phyloP scores from a whole-genome alignment of 805 yeast genomes.

The Jamesozyma lodderae region DNA sequence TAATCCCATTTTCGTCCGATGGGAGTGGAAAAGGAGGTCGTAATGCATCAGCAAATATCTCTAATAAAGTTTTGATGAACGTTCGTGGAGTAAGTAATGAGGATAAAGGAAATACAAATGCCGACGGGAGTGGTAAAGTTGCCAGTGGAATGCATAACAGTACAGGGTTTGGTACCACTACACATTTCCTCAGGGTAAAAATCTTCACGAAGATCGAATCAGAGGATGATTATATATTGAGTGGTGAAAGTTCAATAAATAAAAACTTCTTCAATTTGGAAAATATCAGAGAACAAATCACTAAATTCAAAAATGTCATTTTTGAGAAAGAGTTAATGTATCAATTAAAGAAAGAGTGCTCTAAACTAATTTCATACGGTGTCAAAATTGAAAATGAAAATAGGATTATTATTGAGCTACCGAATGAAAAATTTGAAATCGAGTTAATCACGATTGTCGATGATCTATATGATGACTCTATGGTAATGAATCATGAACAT shows the following conservation, averaged over 20 bases:
- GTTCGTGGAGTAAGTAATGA: not conserved
- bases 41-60: conserved; percentile 22
- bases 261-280: conserved; percentile 9
- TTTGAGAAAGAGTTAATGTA: conserved; percentile 87
- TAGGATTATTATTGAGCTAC: conserved; percentile 55
- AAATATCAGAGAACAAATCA: conserved; percentile 47
- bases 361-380: conserved; percentile 54
- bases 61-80: not conserved
- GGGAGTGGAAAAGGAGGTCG: not conserved
- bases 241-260: conserved; percentile 44
- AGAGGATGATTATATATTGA: conserved; percentile 41
- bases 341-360: conserved; percentile 70
- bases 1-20: conserved; percentile 27
- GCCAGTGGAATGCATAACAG: not conserved
- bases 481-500: conserved; percentile 31
- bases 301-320: conserved; percentile 58
- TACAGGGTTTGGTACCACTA: not conserved
- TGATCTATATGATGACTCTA: conserved; percentile 23
- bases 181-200: conserved; percentile 46
- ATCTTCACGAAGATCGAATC: conserved; percentile 47
- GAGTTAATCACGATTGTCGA: conserved; percentile 33
- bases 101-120: too few relatives aligned
- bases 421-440: conserved; percentile 60
- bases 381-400: conserved; percentile 56
- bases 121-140: not conserved